Evolutionary conservation across 768 basidiomycete genomes (phyloP).

Genomic region (Rhodotorula paludigena): DNA sequence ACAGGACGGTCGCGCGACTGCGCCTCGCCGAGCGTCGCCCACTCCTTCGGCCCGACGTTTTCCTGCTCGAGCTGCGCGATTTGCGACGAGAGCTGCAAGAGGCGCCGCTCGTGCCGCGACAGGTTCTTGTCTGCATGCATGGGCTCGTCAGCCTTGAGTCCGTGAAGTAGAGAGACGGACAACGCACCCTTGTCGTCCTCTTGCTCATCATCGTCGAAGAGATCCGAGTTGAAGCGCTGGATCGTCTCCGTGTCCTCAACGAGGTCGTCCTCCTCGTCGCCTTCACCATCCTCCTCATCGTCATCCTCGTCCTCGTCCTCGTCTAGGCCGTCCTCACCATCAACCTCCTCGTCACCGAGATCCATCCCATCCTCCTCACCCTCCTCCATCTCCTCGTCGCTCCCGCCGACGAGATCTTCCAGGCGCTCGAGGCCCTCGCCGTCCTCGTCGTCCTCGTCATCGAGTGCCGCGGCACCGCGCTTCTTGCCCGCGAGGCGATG

Average conservation of each 20-base stretch:
- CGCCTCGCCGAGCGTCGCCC: constrained; percentile 89
- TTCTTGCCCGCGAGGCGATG: constrained; percentile 21
- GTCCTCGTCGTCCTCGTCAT: constrained; percentile 43
- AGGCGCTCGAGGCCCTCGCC: constrained; percentile 39
- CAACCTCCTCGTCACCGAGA: constrained; percentile 40
- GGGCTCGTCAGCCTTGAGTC: background rate
- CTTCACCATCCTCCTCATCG: background rate
- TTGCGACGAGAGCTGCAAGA: constrained; percentile 66
- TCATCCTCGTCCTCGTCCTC: constrained; percentile 7
- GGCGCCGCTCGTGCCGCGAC: constrained; percentile 74
- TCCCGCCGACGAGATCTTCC: constrained; percentile 34
- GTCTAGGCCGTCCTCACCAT: too few species aligned
- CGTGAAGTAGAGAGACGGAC: background rate
- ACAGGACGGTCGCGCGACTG: constrained; percentile 73
- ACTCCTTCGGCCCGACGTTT: constrained; percentile 82
- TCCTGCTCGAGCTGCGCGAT: constrained; percentile 76
- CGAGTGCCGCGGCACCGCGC: background rate
- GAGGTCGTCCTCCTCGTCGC: constrained; percentile 25
- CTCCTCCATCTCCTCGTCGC: constrained; percentile 26
- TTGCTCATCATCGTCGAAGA: constrained; percentile 70
- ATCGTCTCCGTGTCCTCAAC: constrained; percentile 52
- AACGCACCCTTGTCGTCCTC: constrained; percentile 43
- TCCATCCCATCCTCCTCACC: constrained; percentile 24
- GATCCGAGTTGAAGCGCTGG: constrained; percentile 66
- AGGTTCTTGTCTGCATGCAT: constrained; percentile 45